Evolutionary conservation across 139 green algal species (phyloP).

Genomic region (Asterochloris sp.): DNA sequence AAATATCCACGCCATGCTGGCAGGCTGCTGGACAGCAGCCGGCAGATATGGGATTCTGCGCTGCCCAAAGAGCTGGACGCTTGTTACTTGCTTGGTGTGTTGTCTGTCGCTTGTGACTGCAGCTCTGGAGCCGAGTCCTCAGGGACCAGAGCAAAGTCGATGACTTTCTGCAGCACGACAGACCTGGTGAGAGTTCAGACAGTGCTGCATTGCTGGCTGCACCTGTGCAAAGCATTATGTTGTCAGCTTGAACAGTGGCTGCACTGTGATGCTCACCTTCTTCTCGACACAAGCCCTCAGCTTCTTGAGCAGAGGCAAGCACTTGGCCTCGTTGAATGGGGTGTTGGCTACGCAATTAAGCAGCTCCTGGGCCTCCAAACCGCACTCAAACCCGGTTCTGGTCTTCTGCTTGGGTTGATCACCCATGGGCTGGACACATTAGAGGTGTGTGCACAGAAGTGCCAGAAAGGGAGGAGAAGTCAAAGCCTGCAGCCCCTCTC

Average conservation of each 20-base stretch:
- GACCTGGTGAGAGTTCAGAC: too few species aligned
- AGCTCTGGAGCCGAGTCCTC: background rate
- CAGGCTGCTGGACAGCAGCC: background rate
- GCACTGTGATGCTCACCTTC: conserved; percentile 9
- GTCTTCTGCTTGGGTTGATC: background rate
- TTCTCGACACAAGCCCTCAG: conserved; percentile 27
- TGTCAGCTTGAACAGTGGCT: background rate
- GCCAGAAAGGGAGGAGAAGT: too few species aligned
- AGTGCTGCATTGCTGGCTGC: too few species aligned
- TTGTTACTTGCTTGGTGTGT: background rate
- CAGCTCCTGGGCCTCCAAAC: conserved; percentile 18
- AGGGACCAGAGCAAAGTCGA: conserved; percentile 27
- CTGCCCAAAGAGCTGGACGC: background rate
- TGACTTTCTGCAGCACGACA: conserved; percentile 16
- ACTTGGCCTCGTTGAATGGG: conserved; percentile 28
- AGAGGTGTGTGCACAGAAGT: too few species aligned
- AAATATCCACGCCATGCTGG: conserved; percentile 33
- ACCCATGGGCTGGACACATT: too few species aligned
- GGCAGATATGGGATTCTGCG: background rate
- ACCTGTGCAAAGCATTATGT: background rate
- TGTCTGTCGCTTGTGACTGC: background rate
- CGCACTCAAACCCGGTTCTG: conserved; percentile 18
- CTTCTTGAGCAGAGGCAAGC: conserved; percentile 27
- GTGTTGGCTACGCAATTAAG: conserved; percentile 30
- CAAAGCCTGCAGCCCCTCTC: too few species aligned